These are phyloP conservation scores for Phytopythium helicoides DNA, from an alignment of 352 stramenopile species.

Conservation along the genomic window DNA sequence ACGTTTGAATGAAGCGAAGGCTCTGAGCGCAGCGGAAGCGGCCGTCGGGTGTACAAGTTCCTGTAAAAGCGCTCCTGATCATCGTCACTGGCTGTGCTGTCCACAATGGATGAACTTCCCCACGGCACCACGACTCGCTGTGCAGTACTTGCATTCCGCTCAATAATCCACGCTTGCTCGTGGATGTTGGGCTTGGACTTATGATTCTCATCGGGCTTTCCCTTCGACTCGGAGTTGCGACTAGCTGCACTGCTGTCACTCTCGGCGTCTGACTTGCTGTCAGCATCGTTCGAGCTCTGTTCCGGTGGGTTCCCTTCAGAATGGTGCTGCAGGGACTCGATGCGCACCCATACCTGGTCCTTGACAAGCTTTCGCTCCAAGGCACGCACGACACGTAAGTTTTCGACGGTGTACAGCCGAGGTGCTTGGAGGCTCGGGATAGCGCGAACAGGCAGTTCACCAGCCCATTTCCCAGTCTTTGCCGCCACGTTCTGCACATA, in stretches of 20 bases:
- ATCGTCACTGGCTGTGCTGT: slow-evolving; percentile 26
- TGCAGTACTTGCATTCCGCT: slow-evolving; percentile 69
- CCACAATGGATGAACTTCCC: slow-evolving; percentile 28
- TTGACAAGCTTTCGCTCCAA: slow-evolving; percentile 73
- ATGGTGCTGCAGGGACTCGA: slow-evolving; percentile 19
- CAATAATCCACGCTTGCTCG: slow-evolving; percentile 60
- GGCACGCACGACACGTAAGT: slow-evolving; percentile 49
- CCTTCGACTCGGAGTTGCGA: slow-evolving; percentile 3
- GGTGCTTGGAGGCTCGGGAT: slow-evolving; percentile 64
- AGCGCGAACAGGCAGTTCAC: slow-evolving; percentile 58
- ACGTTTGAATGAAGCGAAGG: slow-evolving; percentile 49
- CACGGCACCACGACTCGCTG: slow-evolving; percentile 64
- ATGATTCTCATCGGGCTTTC: not conserved
- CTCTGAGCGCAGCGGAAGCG: slow-evolving; percentile 47
- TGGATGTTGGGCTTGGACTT: slow-evolving; percentile 14
- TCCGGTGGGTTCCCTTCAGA: slow-evolving; percentile 11
- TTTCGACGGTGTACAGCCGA: slow-evolving; percentile 43
- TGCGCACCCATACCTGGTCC: slow-evolving; percentile 69
- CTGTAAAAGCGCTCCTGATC: slow-evolving; percentile 61
- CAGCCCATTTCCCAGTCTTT: slow-evolving; percentile 50
- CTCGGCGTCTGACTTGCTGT: slow-evolving; percentile 12
- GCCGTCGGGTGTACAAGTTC: slow-evolving; percentile 57
- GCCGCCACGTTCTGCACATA: slow-evolving; percentile 72
- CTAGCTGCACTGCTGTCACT: slow-evolving; percentile 2
- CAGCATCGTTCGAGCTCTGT: slow-evolving; percentile 5